Evolutionary conservation across 805 yeast species (phyloP).

Genomic region (Cyberlindnera maritima): DNA sequence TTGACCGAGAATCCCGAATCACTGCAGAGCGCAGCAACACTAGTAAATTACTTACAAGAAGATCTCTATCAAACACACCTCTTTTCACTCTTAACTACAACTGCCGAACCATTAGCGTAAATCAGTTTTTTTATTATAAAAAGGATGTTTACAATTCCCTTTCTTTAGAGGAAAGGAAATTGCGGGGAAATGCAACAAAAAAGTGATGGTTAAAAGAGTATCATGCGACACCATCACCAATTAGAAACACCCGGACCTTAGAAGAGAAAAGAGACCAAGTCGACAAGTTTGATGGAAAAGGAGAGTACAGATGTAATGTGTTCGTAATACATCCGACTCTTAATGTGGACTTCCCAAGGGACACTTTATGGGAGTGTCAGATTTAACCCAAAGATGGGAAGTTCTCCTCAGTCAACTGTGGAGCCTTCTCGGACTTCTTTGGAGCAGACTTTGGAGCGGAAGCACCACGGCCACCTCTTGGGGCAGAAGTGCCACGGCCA

Average conservation of each 20-base stretch:
- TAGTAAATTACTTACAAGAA: no score
- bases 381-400: constrained; percentile 65
- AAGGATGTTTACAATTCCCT: background rate
- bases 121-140: background rate
- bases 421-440: constrained; percentile 33
- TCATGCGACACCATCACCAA: background rate
- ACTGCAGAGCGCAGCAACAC: no score
- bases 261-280: background rate
- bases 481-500: constrained; percentile 23
- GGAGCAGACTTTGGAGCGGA: constrained; percentile 33
- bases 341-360: background rate
- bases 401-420: constrained; percentile 41
- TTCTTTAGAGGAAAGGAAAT: background rate
- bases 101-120: background rate
- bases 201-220: background rate
- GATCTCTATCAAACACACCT: no score
- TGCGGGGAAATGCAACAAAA: background rate
- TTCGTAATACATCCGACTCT: background rate
- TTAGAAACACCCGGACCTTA: background rate
- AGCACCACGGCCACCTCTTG: constrained; percentile 24
- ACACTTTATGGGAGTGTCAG: background rate
- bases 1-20: no score
- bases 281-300: background rate
- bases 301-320: background rate
- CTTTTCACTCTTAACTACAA: no score